These are phyloP conservation scores for Melanomma pulvis-pyrius DNA, from an alignment of 495 filamentous ascomycete species.

Conservation along the genomic window DNA sequence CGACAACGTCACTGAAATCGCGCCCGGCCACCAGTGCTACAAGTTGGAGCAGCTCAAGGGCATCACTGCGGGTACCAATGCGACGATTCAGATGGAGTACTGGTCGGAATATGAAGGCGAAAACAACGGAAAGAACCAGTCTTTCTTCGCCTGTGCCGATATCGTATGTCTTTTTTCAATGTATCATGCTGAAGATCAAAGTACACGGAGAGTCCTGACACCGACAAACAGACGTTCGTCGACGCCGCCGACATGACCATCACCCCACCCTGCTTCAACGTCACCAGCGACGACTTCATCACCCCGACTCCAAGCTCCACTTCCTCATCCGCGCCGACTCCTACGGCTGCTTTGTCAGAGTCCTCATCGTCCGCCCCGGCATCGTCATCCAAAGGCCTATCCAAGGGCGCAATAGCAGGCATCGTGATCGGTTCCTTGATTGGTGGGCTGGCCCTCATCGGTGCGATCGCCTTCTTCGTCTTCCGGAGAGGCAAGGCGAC, in stretches of 20 bases:
- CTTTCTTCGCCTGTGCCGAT: conserved; percentile 58
- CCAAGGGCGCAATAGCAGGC: conserved; percentile 52
- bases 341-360: background rate
- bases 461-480: conserved; percentile 1
- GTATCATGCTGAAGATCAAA: background rate
- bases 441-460: conserved; percentile 32
- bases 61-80: conserved; percentile 50
- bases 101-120: conserved; percentile 50
- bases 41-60: conserved; percentile 48
- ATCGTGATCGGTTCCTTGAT: conserved; percentile 54
- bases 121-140: conserved; percentile 46
- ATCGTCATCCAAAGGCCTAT: conserved; percentile 39
- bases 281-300: conserved; percentile 45
- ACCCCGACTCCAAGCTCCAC: conserved; percentile 1
- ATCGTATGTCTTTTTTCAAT: conserved; percentile 32
- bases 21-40: conserved; percentile 57
- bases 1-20: conserved; percentile 48
- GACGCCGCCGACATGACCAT: conserved; percentile 46
- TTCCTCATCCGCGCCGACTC: conserved; percentile 23
- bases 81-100: conserved; percentile 58
- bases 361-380: conserved; percentile 20
- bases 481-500: conserved; percentile 6
- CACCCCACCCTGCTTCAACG: conserved; percentile 56
- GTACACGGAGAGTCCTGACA: background rate
- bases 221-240: conserved; percentile 46